Evolutionary conservation across 352 stramenopile genomes (phyloP), one percentile per base, ranked within the genome.

Genomic region (Phytophthora europaea): DNA sequence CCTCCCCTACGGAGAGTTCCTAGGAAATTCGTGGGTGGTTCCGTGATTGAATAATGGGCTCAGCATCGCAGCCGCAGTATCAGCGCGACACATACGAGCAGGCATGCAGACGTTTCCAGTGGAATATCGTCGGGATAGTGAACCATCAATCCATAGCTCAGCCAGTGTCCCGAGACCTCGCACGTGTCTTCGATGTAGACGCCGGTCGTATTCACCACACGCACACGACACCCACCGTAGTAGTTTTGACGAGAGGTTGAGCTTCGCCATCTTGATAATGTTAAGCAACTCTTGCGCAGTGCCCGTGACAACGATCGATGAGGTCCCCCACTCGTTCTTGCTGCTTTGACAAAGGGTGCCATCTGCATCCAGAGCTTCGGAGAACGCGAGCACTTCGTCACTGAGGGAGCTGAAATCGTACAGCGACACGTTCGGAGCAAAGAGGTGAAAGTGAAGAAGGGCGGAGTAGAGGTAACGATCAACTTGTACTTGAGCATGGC

Each of bases 171-270:
- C 0, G 43, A 18, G 1, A 70, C 20, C 16, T 57, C 26, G 15
- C 72, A 79, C 6, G 54, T 60, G 26, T 68, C 57, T 60, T 78
- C 66, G 33, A 78, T 65, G 23, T 65, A 78, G 33, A 78, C 47
- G 0, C 71, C 71, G 0, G 66, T 63, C 2, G 61, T 63, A 22
- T 79, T 79, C 0, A 75, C 72, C 1, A 18, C 40, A 22, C 66
- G 72, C 20, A 75, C 66, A 22, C 66, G 66, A 36, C 71, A 79
- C 0, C 48, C 66, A 20, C 72, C 72, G 20, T 79, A 75, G 55
- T 79, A 79, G 0, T 23, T 70, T 53, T 20, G 63, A 53, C 6
- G 53, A 59, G 20, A 67, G 61, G 33, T 67, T 67, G 48, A 67
- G 61, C 5, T 67, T 60, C 4, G 61, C 61, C 34, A 67, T 62